Conservation (phyloP, 2,329 filamentous ascomycete species). For the Plectosphaerella sp. region DNA sequence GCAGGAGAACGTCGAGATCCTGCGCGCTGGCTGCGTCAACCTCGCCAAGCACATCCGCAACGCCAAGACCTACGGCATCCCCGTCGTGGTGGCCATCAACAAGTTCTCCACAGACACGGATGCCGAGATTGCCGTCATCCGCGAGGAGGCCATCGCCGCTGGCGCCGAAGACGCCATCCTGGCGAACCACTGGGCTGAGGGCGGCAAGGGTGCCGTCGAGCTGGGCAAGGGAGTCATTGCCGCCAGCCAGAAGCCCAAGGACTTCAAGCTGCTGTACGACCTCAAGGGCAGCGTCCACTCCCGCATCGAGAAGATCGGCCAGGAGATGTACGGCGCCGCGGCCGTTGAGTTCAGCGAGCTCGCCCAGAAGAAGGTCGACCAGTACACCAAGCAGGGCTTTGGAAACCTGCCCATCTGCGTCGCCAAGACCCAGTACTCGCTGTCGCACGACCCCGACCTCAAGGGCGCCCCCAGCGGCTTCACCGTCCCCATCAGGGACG, state of each 20-base stretch:
- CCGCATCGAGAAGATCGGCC: slow-evolving; percentile 85
- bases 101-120: slow-evolving; percentile 92
- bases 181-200: slow-evolving; percentile 95
- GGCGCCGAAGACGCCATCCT: slow-evolving; percentile 92
- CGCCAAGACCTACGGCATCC: slow-evolving; percentile 82
- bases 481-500: slow-evolving; percentile 89
- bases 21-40: slow-evolving; percentile 88
- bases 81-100: slow-evolving; percentile 96
- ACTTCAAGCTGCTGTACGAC: slow-evolving; percentile 83
- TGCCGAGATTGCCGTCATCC: slow-evolving; percentile 83
- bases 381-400: slow-evolving; percentile 88
- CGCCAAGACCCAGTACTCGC: slow-evolving; percentile 96
- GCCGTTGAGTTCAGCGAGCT: slow-evolving; percentile 90
- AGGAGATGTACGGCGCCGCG: slow-evolving; percentile 90
- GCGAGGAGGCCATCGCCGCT: slow-evolving; percentile 85
- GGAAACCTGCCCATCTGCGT: slow-evolving; percentile 92
- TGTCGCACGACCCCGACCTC: slow-evolving; percentile 86
- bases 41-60: slow-evolving; percentile 93
- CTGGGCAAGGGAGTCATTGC: slow-evolving; percentile 83
- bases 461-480: slow-evolving; percentile 96
- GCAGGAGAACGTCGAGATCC: slow-evolving; percentile 87
- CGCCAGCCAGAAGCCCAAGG: slow-evolving; percentile 76
- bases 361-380: slow-evolving; percentile 94
- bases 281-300: slow-evolving; percentile 77
- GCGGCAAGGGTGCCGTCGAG: slow-evolving; percentile 84